Evolutionary conservation across 2,329 filamentous ascomycete species (phyloP).

Genomic region (Colletotrichum musicola): DNA sequence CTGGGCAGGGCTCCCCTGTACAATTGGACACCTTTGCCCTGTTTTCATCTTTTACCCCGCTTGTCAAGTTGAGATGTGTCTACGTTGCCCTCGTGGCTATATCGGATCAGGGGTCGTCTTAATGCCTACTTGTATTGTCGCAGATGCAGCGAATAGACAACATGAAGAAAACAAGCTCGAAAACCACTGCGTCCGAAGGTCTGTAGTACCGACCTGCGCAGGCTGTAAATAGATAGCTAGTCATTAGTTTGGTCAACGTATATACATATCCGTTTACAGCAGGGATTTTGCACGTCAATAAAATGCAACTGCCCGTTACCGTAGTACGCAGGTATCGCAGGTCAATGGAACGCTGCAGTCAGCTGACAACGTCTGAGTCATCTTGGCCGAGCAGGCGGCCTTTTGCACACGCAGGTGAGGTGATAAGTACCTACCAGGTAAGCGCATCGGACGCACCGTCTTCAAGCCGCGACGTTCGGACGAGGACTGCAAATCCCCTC

Average conservation of each 20-base stretch:
- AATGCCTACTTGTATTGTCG: slow-evolving; percentile 14
- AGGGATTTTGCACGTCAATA: background rate
- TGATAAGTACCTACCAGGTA: no score
- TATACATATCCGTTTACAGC: slow-evolving; percentile 31
- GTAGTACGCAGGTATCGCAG: background rate
- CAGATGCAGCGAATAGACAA: slow-evolving; percentile 35
- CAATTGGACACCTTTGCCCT: slow-evolving; percentile 23
- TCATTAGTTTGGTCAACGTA: slow-evolving; percentile 29
- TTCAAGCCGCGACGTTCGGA: no score
- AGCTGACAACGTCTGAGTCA: background rate
- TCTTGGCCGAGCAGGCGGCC: background rate
- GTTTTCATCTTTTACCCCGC: slow-evolving; percentile 28
- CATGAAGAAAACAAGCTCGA: slow-evolving; percentile 24
- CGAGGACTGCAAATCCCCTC: no score
- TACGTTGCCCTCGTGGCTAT: background rate
- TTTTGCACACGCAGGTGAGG: background rate
- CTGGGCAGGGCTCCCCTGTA: slow-evolving; percentile 30
- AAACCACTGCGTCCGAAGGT: slow-evolving; percentile 33
- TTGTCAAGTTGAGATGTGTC: slow-evolving; percentile 31
- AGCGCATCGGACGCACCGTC: no score
- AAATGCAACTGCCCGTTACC: background rate
- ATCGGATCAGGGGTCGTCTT: slow-evolving; percentile 22
- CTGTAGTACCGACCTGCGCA: slow-evolving; percentile 33
- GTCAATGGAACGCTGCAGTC: background rate
- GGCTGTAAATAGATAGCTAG: slow-evolving; percentile 36